These are phyloP conservation scores for Fusarium drepaniforme DNA, from an alignment of 2,329 filamentous ascomycete species.

Conservation along the genomic window DNA sequence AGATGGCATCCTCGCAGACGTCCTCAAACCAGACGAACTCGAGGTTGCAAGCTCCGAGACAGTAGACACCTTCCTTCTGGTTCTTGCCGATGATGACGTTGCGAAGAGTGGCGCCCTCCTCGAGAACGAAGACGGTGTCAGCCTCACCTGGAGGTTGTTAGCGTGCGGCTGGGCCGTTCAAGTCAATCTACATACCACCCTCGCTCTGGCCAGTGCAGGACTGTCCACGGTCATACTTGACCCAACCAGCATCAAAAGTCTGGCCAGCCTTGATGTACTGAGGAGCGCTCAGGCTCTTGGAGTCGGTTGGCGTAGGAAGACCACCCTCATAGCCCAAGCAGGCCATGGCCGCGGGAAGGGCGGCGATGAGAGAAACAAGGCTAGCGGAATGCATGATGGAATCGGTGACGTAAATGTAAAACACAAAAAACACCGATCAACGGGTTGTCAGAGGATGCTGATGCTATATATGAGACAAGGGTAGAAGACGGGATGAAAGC, in stretches of 20 bases:
- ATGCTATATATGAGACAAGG: background rate
- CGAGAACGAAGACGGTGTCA: conserved; percentile 56
- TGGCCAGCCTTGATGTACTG: conserved; percentile 46
- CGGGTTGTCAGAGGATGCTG: conserved; percentile 5
- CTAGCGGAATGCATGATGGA: conserved; percentile 35
- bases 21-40: conserved; percentile 62
- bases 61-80: conserved; percentile 60
- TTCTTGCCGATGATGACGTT: conserved; percentile 60
- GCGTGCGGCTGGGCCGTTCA: background rate
- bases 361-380: conserved; percentile 32
- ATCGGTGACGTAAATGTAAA: background rate
- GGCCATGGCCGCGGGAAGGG: conserved; percentile 46
- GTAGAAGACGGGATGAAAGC: background rate
- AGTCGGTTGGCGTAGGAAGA: conserved; percentile 41
- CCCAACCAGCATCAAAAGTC: conserved; percentile 46
- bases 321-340: conserved; percentile 42
- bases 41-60: conserved; percentile 56
- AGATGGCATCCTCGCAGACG: conserved; percentile 54
- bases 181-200: conserved; percentile 48
- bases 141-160: conserved; percentile 21
- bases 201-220: conserved; percentile 58
- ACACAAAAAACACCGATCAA: conserved; percentile 20
- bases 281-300: conserved; percentile 43
- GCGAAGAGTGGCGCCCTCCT: conserved; percentile 55
- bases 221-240: conserved; percentile 53